A percentile compares a stretch with the other conserved stretches of the same genome.
Evolutionary conservation across 1,284 basidiomycete genomes (phyloP).

Genomic region (Ganoderma leucocontextum): DNA sequence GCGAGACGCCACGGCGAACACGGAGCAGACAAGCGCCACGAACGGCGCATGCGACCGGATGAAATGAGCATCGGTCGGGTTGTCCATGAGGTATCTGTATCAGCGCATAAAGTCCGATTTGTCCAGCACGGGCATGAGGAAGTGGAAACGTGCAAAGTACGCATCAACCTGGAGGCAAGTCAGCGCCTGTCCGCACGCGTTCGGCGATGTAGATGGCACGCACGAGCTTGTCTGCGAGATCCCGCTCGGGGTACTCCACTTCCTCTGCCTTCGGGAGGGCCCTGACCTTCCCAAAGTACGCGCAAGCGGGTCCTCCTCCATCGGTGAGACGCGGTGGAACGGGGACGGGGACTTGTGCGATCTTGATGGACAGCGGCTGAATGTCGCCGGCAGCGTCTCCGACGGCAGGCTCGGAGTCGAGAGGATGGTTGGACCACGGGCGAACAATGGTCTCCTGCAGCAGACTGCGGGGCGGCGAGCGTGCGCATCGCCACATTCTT

Average conservation of each 20-base stretch:
- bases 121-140: constrained; percentile 84
- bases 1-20: constrained; percentile 85
- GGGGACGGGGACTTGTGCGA: constrained; percentile 88
- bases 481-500: no score
- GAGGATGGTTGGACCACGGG: no score
- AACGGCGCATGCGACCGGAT: constrained; percentile 74
- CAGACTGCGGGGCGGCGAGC: no score
- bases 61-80: constrained; percentile 58
- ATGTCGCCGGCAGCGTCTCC: no score
- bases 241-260: constrained; percentile 85
- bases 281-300: constrained; percentile 86
- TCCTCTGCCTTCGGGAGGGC: constrained; percentile 86
- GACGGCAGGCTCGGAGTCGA: no score
- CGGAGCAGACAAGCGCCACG: constrained; percentile 78
- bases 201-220: constrained; percentile 29
- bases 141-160: constrained; percentile 87
- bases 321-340: constrained; percentile 78
- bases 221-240: constrained; percentile 85
- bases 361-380: no score
- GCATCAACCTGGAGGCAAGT: constrained; percentile 72
- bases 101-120: constrained; percentile 80
- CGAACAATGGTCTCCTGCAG: no score
- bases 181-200: constrained; percentile 17
- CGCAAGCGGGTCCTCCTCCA: constrained; percentile 81
- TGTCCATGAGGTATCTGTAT: constrained; percentile 80